Evolutionary conservation across 306 rosid species (phyloP), one percentile per base, ranked within the genome.

Genomic region (Begonia loranthoides): DNA sequence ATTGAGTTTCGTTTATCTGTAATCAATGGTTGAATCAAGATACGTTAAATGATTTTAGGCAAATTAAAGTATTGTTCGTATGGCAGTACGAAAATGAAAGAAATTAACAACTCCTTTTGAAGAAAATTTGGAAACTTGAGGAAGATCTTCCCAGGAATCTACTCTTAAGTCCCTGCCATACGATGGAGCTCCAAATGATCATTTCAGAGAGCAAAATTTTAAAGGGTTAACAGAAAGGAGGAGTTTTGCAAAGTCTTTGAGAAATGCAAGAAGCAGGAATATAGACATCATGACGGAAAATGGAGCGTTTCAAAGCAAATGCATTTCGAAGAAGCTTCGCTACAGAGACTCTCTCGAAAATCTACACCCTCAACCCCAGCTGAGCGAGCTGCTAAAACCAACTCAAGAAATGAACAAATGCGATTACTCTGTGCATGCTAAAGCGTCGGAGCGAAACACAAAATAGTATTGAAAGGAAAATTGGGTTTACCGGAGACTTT

Each of bases 261-360:
- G 6, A 45, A 47, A 50, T 34, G 38, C 15, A 38, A 53, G 16
- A 17, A 45, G 57, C 16, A 54, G 57, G 55, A 62, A 41, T 14
- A 44, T 40, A 45, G 14, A 84, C 95, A 82, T 84, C 73, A 38
- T 70, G 57, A 47, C 57, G 17, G 21, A 69, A 57, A 0, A 76
- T 57, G 45, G 75, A 73, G 56, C 90, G 84, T 41, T 68, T 76
- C 39, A 82, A 50, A 49, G 70, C 16, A 43, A 58, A 59, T 43
- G 77, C 67, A 65, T 55, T 73, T 6, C 80, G 94, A 65, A 82
- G 74, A 64, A 89, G 70, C 69, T 78, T 66, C 71, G 94, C 80
- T 95, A 85, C 82, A 56, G 40, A 56, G 49, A 46, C 21, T 19
- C 45, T 43, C 11, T 21, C 50, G 10, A 40, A 40, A 12, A 12